phyloP scores from a whole-genome alignment of 139 green algal genomes.

The Limnomonas spitsbergensis region DNA sequence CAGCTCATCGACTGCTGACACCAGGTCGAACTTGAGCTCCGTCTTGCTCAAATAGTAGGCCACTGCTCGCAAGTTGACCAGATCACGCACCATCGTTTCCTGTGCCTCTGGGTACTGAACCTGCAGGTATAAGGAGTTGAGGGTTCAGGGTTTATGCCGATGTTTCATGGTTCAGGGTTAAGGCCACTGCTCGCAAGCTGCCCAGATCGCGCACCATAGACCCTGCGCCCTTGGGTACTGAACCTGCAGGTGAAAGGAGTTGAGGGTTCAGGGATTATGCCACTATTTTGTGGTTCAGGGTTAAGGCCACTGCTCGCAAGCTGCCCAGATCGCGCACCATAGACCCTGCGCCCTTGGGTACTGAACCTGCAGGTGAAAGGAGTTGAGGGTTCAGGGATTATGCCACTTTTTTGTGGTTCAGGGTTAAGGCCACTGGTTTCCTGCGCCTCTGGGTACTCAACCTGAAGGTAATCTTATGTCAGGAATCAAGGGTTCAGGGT shows the following conservation, averaged over 20 bases:
- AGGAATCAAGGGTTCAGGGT: neutral
- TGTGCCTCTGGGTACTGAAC: slow-evolving; percentile 83
- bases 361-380: slow-evolving; percentile 56
- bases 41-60: slow-evolving; percentile 78
- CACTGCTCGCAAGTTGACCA: slow-evolving; percentile 72
- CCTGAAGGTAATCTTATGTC: slow-evolving; percentile 18
- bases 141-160: neutral
- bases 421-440: slow-evolving; percentile 52
- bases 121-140: slow-evolving; percentile 11
- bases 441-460: slow-evolving; percentile 83
- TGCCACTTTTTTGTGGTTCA: no score
- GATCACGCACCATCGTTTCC: slow-evolving; percentile 71
- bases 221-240: slow-evolving; percentile 80
- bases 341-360: slow-evolving; percentile 73
- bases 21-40: slow-evolving; percentile 89
- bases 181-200: slow-evolving; percentile 69
- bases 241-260: slow-evolving; percentile 32
- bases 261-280: neutral
- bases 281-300: no score
- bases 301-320: slow-evolving; percentile 62
- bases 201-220: slow-evolving; percentile 77
- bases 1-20: slow-evolving; percentile 87
- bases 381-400: neutral
- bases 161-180: no score
- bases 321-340: slow-evolving; percentile 83